Base-by-base conservation (phyloP, 495 filamentous ascomycete species). In the Xylaria grammica region DNA sequence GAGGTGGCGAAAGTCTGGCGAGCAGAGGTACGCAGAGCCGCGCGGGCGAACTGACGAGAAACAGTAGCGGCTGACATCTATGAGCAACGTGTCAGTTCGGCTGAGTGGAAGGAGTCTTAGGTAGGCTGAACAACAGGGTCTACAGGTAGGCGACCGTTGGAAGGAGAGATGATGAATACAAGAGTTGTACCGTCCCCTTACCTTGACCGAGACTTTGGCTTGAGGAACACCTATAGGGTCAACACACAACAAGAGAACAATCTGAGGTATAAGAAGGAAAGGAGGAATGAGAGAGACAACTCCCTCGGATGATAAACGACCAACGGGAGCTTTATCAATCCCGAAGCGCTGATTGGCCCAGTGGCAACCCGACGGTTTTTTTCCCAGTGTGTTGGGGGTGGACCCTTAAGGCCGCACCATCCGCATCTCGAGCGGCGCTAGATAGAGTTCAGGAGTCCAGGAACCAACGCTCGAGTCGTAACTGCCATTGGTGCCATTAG, bases 1-100 rank as follows among this genome's bases (percentile, higher is more conserved):
- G 82, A 76, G 32, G 76, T 78, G 40, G 79, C 74, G 63, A 83
- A 72, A 24, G 80, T 77, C 58, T 77, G 80, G 50, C 81, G 82
- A 60, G 81, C 72, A 30, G 83, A 78, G 58, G 84, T 80, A 71
- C 85, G 86, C 68, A 88, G 75, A 49, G 81, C 79, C 67, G 86
- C 84, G 66, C 87, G 87, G 67, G 86, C 76, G 74, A 84, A 74
- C 63, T 81, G 79, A 65, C 81, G 81, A 62, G 71, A 72, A 54
- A 70, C 63, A 53, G 76, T 76, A 38, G 81, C 69, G 61, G 78
- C 74, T 53, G 80, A 78, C 81, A 83, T 83, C 79, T 83, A 65
- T 13, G 19, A 17, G 8, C 30, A 22, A 17, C n/a, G 22, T 40
- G 53, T 64, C 53, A 64, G 62, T n/a, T n/a, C n/a, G n/a, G n/a